A percentile compares a stretch with the other conserved stretches of the same genome.
Evolutionary conservation across 2,329 filamentous ascomycete species (phyloP).

Genomic region (Raffaelea deltoideospora): DNA sequence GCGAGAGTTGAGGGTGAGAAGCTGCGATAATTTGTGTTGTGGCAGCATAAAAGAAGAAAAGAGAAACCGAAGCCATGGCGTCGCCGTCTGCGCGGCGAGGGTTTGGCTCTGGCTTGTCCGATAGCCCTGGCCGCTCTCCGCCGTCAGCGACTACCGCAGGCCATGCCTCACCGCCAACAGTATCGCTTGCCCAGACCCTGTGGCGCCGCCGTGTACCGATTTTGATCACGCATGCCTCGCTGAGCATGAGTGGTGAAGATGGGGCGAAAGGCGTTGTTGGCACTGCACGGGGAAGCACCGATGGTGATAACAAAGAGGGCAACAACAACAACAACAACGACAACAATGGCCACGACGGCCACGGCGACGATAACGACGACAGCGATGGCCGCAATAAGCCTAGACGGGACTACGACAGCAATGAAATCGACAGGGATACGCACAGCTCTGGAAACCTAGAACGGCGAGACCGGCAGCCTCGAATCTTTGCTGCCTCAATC

Average conservation of each 20-base stretch:
- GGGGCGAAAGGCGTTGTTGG: no score
- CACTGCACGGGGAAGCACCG: no score
- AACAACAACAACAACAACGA: no score
- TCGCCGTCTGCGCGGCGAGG: neutral
- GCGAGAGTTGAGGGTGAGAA: neutral
- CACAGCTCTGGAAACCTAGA: no score
- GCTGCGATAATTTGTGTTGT: neutral
- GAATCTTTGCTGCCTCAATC: conserved; percentile 32
- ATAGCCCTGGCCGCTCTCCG: neutral
- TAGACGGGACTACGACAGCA: no score
- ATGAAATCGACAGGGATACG: no score
- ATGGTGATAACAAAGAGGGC: no score
- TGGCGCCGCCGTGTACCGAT: conserved; percentile 41
- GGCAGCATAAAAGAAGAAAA: neutral
- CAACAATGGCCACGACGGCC: no score
- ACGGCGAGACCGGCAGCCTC: no score
- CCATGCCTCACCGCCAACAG: neutral
- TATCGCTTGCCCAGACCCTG: conserved; percentile 27
- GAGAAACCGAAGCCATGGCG: neutral
- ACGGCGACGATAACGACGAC: neutral
- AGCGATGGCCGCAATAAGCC: no score
- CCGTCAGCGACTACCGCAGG: neutral
- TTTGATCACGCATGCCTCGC: conserved; percentile 33
- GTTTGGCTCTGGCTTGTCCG: neutral
- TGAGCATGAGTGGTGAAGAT: conserved; percentile 3